These are phyloP conservation scores for Fusarium veterinarium DNA, from an alignment of 2,329 filamentous ascomycete genomes.

Conservation along the genomic window DNA sequence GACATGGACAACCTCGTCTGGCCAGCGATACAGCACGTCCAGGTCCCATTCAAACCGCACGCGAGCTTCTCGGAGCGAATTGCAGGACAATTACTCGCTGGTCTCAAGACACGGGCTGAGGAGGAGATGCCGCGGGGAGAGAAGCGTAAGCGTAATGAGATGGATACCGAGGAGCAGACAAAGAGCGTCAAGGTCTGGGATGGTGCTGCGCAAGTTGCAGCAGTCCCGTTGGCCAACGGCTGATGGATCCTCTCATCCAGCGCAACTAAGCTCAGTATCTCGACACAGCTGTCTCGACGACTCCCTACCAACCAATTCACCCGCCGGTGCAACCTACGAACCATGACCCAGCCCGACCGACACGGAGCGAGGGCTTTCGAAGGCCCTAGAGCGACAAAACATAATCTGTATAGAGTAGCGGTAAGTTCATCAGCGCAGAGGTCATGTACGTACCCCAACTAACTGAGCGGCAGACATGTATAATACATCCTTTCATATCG, in stretches of 20 bases:
- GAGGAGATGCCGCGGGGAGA: fast-evolving
- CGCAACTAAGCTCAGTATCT: fast-evolving
- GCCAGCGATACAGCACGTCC: neutral
- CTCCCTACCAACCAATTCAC: neutral
- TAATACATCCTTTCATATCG: neutral
- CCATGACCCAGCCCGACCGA: fast-evolving
- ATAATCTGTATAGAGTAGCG: fast-evolving
- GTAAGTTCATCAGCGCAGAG: too few relatives aligned
- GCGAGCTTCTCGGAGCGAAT: neutral
- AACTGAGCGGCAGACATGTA: fast-evolving
- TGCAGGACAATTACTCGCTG: neutral
- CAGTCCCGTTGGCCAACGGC: neutral
- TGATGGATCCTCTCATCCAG: neutral
- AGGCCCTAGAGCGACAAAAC: neutral
- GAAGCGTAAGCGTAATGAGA: neutral
- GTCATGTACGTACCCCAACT: fast-evolving
- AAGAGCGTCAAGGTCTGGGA: neutral
- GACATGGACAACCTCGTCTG: neutral
- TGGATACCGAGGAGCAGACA: neutral
- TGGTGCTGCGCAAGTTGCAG: too few relatives aligned
- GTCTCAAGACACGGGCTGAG: neutral
- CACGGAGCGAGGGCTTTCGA: neutral
- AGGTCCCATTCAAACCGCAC: neutral
- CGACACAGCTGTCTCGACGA: too few relatives aligned
- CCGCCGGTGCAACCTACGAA: neutral